Evolutionary conservation across 331 rosid genomes (phyloP).

Genomic region (Malus hybrid): DNA sequence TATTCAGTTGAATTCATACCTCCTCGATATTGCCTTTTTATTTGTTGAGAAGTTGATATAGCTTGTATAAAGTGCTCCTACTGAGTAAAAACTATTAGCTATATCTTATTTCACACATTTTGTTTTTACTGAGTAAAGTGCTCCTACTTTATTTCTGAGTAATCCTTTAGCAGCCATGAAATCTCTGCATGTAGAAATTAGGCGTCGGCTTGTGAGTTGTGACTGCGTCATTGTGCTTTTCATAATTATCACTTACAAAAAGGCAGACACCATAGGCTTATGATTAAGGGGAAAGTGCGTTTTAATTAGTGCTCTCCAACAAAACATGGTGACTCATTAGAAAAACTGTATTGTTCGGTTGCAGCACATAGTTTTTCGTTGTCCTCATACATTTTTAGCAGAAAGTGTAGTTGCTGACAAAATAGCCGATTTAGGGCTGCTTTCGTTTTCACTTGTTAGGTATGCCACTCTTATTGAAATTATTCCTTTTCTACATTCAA

Average conservation of each 20-base stretch:
- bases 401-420: too few relatives aligned
- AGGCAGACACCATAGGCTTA: not conserved
- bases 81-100: too few relatives aligned
- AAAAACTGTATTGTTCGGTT: too few relatives aligned
- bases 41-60: not conserved
- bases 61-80: not conserved
- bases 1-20: not conserved
- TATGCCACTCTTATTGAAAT: too few relatives aligned
- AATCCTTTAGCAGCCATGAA: slow-evolving; percentile 1
- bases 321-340: too few relatives aligned
- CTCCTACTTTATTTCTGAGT: not conserved
- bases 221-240: not conserved
- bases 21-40: not conserved
- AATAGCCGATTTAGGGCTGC: too few relatives aligned
- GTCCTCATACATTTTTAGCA: too few relatives aligned
- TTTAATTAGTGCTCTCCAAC: slow-evolving; percentile 6
- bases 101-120: not conserved
- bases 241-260: not conserved
- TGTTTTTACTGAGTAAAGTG: slow-evolving; percentile 11
- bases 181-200: not conserved
- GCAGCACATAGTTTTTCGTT: too few relatives aligned
- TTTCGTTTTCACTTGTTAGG: too few relatives aligned
- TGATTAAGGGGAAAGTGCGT: not conserved
- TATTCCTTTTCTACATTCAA: too few relatives aligned
- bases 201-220: not conserved